Conservation (phyloP, 306 rosid species). For the Fragaria nilgerrensis region DNA sequence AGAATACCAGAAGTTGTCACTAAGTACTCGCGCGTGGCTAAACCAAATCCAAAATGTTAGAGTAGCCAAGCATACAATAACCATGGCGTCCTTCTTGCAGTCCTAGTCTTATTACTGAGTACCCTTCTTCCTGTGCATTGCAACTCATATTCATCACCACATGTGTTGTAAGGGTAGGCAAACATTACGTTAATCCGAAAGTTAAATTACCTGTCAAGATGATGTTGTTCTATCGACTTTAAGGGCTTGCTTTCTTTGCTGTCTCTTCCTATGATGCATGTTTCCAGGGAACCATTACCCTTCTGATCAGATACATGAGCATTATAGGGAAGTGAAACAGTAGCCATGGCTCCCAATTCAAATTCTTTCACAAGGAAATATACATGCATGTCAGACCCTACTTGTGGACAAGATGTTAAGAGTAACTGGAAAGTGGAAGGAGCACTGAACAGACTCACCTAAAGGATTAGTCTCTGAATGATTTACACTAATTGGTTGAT, state of each 20-base stretch:
- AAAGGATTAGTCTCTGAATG: slow-evolving; percentile 36
- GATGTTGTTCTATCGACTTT: slow-evolving; percentile 44
- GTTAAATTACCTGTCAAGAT: slow-evolving; percentile 39
- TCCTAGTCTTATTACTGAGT: slow-evolving; percentile 31
- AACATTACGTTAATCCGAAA: slow-evolving; percentile 7
- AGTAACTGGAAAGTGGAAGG: not conserved
- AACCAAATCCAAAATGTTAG: slow-evolving; percentile 26
- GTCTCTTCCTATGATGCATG: slow-evolving; percentile 42
- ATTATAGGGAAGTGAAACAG: slow-evolving; percentile 31
- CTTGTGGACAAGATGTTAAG: not conserved
- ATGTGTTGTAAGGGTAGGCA: not conserved
- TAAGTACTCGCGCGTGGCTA: slow-evolving; percentile 15
- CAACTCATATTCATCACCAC: slow-evolving; percentile 7
- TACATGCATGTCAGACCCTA: not conserved
- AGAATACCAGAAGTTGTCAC: slow-evolving; percentile 17
- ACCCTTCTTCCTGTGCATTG: slow-evolving; percentile 27
- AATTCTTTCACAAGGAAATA: slow-evolving; percentile 23
- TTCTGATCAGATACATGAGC: slow-evolving; percentile 34
- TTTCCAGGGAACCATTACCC: slow-evolving; percentile 31
- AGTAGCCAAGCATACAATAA: slow-evolving; percentile 28
- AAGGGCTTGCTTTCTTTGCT: slow-evolving; percentile 25
- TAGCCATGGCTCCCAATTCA: slow-evolving; percentile 24
- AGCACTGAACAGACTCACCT: slow-evolving; percentile 43
- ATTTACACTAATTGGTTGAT: slow-evolving; percentile 39
- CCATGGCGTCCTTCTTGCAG: slow-evolving; percentile 32